Evolutionary conservation across 495 filamentous ascomycete species (phyloP), one percentile per base, ranked within the genome.

Genomic region (Penicillium chermesinum): DNA sequence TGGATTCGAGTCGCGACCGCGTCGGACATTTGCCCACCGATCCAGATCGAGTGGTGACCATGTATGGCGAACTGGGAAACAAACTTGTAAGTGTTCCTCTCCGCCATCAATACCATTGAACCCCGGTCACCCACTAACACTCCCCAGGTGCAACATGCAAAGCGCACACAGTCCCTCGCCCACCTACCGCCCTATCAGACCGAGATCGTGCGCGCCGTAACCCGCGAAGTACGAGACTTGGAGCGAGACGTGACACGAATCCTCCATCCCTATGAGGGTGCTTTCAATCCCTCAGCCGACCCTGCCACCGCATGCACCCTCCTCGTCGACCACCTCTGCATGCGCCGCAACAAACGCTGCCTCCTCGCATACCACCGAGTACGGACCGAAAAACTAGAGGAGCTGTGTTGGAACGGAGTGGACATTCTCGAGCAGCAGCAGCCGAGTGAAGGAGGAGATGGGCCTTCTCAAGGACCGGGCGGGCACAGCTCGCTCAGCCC

Each of bases 291-390:
- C 9, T 80, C 85, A 18, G 78, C 83, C 1, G 84, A 97, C 54
- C 89, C 88, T 16, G 86, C 87, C 7, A 84, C 83, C 33, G 91
- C 91, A 7, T 94, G 87, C 62, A 85, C 86, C 5, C 75, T 99
- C 14, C 80, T 99, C 14, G 89, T 96, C 50, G 86, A 95, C 66
- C 93, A 98, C 59, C 73, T 97, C 2, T 89, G 87, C 50, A 96
- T 96, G 87, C 84, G 91, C 16, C 78, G 94, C 36, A 95, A 99
- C 67, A 99, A 99, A 65, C 85, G 93, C 35, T 97, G 94, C 57
- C 78, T 99, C 6, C 80, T 99, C 1, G 91, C 91, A 14, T 99
- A 99, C 58, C 94, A 97, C 63, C 83, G 87, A 19, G 88, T 87
- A 2, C 81, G 93, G 18, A 82, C 88, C 2, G 88, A 96, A 59